A percentile compares a stretch with the other conserved stretches of the same genome.
phyloP scores from a whole-genome alignment of 306 rosid genomes.

The Rubus idaeus region DNA sequence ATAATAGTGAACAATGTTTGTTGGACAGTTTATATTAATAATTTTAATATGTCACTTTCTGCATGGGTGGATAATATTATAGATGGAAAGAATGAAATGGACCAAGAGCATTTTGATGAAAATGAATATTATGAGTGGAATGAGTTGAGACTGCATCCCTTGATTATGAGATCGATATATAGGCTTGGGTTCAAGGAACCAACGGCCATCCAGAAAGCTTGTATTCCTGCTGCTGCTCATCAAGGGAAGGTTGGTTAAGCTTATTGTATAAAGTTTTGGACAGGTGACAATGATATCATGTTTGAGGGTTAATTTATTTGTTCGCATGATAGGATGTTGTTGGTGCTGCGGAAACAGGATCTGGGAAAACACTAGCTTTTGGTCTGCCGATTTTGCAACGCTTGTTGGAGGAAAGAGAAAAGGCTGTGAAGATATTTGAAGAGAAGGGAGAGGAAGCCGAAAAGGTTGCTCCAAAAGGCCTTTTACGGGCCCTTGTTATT shows the following conservation, averaged over 20 bases:
- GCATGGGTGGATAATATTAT: slow-evolving; percentile 22
- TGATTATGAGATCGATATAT: slow-evolving; percentile 71
- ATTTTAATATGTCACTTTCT: neutral
- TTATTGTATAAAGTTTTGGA: slow-evolving; percentile 26
- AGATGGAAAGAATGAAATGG: slow-evolving; percentile 42
- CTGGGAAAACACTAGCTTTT: slow-evolving; percentile 96
- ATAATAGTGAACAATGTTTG: too few species aligned
- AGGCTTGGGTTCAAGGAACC: slow-evolving; percentile 92
- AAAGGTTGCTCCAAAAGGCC: slow-evolving; percentile 45
- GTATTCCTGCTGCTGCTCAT: slow-evolving; percentile 95
- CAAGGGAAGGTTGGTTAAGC: slow-evolving; percentile 81
- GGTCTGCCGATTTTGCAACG: slow-evolving; percentile 98
- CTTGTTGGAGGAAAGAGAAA: slow-evolving; percentile 82
- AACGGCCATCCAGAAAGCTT: slow-evolving; percentile 87
- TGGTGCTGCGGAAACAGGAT: slow-evolving; percentile 98
- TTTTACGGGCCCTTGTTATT: slow-evolving; percentile 82
- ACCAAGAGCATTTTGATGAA: slow-evolving; percentile 56
- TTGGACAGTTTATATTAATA: neutral
- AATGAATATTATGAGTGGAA: slow-evolving; percentile 76
- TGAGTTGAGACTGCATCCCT: slow-evolving; percentile 89
- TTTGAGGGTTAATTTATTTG: slow-evolving; percentile 24
- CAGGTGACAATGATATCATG: neutral
- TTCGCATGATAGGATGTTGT: slow-evolving; percentile 72
- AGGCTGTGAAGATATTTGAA: slow-evolving; percentile 45
- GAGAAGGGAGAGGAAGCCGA: slow-evolving; percentile 52